phyloP scores from a whole-genome alignment of 768 basidiomycete genomes.

The Auricularia cornea region DNA sequence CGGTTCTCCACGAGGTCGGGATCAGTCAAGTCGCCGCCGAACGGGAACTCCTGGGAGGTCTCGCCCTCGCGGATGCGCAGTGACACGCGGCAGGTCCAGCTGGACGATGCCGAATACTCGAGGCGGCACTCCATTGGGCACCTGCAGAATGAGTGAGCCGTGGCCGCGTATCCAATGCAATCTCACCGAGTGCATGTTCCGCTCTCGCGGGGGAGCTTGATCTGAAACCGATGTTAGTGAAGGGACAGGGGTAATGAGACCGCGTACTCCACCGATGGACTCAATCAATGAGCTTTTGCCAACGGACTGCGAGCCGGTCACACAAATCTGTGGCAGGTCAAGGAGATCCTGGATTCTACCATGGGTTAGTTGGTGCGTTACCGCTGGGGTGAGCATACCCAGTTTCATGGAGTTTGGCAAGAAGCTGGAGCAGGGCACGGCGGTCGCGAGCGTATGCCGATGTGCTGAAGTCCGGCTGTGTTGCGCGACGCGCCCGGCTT shows the following conservation, averaged over 20 bases:
- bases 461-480: background rate
- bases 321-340: slow-evolving; percentile 64
- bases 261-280: slow-evolving; percentile 40
- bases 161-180: background rate
- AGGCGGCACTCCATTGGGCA: background rate
- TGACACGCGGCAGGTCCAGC: slow-evolving; percentile 27
- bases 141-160: background rate
- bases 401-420: background rate
- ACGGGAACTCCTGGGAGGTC: slow-evolving; percentile 20
- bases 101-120: background rate
- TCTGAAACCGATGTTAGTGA: slow-evolving; percentile 27
- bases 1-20: slow-evolving; percentile 54
- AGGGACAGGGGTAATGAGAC: background rate
- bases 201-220: slow-evolving; percentile 57
- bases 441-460: background rate
- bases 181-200: slow-evolving; percentile 53
- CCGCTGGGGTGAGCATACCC: background rate
- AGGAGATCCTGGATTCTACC: slow-evolving; percentile 29
- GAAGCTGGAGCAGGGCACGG: background rate
- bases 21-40: slow-evolving; percentile 42
- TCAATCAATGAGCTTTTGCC: slow-evolving; percentile 76
- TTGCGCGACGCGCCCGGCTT: no score
- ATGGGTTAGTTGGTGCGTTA: background rate
- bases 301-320: slow-evolving; percentile 64
- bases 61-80: slow-evolving; percentile 21